phyloP scores from a whole-genome alignment of 2,329 filamentous ascomycete genomes.

The Podosphaera aphanis region DNA sequence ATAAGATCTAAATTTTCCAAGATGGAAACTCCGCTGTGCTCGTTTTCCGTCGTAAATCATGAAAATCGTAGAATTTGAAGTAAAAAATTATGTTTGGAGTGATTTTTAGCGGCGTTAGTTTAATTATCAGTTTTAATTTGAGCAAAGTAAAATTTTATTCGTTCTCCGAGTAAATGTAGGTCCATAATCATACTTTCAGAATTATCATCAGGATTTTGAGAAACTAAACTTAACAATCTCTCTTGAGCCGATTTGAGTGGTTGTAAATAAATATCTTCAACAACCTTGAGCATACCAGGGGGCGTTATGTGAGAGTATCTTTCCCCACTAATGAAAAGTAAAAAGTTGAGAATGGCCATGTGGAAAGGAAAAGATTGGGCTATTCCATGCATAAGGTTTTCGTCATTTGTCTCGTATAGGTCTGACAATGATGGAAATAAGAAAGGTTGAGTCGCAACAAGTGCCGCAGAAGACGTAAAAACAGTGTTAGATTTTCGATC shows the following conservation, averaged over 20 bases:
- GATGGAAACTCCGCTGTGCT: too few relatives aligned
- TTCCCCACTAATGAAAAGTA: slow-evolving; percentile 29
- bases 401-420: slow-evolving; percentile 20
- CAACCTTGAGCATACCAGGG: slow-evolving; percentile 29
- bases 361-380: slow-evolving; percentile 28
- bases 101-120: too few relatives aligned
- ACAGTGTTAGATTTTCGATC: slow-evolving; percentile 15
- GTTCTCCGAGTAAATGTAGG: slow-evolving; percentile 12
- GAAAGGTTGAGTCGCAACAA: slow-evolving; percentile 36
- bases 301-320: slow-evolving; percentile 27
- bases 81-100: too few relatives aligned
- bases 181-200: slow-evolving; percentile 5
- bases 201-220: slow-evolving; percentile 2
- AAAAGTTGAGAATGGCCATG: slow-evolving; percentile 36
- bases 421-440: slow-evolving; percentile 33
- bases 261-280: slow-evolving; percentile 33
- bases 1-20: too few relatives aligned
- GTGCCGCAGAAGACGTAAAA: slow-evolving; percentile 29
- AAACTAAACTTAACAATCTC: slow-evolving; percentile 4
- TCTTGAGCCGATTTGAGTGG: slow-evolving; percentile 25
- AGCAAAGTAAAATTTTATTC: slow-evolving; percentile 7
- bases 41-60: too few relatives aligned
- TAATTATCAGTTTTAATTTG: slow-evolving; percentile 2
- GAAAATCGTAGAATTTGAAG: too few relatives aligned
- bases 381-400: slow-evolving; percentile 28